Conservation (phyloP, 2,329 filamentous ascomycete species). For the Tolypocladium ophioglossoides region DNA sequence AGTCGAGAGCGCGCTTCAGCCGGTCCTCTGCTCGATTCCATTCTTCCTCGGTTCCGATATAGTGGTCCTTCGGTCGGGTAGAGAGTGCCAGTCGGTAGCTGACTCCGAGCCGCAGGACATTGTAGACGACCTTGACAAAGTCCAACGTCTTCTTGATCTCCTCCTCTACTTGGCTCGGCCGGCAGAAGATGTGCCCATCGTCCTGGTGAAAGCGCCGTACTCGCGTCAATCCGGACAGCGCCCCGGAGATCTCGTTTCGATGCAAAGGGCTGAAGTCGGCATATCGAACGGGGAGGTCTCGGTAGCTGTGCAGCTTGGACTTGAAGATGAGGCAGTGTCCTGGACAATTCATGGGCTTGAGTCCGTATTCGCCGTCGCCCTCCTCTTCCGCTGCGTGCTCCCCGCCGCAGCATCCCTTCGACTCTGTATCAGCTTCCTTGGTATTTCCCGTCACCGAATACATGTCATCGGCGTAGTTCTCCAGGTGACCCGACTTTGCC, state of each 20-base stretch:
- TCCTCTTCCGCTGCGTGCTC: constrained; percentile 33
- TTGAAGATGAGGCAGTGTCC: constrained; percentile 80
- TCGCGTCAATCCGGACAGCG: constrained; percentile 70
- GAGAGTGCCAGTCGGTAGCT: constrained; percentile 69
- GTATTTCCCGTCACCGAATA: constrained; percentile 59
- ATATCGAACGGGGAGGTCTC: constrained; percentile 72
- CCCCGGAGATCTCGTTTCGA: constrained; percentile 74
- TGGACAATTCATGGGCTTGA: constrained; percentile 92
- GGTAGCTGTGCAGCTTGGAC: constrained; percentile 61
- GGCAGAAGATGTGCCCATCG: constrained; percentile 84
- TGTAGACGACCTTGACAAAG: constrained; percentile 65
- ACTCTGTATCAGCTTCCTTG: constrained; percentile 8
- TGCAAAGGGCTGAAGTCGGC: constrained; percentile 85
- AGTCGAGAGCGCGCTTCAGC: constrained; percentile 35
- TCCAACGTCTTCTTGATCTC: constrained; percentile 66
- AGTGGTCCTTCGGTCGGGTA: constrained; percentile 65
- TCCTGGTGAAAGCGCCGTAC: constrained; percentile 85
- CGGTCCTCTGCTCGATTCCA: constrained; percentile 37
- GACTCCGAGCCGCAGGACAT: constrained; percentile 53
- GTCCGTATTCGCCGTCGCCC: constrained; percentile 60
- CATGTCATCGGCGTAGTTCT: constrained; percentile 90
- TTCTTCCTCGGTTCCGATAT: constrained; percentile 63
- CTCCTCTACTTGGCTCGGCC: constrained; percentile 60
- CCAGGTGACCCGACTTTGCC: constrained; percentile 77
- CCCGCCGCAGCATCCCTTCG: constrained; percentile 21